Conservation (phyloP, 352 stramenopile genomes). For the Phytophthora cactorum region DNA sequence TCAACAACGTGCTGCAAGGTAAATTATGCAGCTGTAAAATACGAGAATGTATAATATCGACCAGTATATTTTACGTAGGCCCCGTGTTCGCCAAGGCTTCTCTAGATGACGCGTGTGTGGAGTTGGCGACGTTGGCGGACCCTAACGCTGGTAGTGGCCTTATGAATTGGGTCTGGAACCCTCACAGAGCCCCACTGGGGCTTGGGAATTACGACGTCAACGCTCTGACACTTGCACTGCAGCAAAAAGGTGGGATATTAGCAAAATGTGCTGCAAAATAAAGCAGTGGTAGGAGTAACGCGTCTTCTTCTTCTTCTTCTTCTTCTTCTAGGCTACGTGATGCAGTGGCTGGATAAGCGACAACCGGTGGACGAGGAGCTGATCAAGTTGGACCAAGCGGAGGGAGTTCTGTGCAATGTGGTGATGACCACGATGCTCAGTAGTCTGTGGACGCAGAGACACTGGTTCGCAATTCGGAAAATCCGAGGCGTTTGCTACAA, state of each 20-base stretch:
- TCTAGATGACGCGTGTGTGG: constrained; percentile 54
- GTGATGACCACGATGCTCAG: constrained; percentile 52
- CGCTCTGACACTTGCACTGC: constrained; percentile 65
- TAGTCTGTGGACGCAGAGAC: constrained; percentile 64
- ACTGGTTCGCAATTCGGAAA: constrained; percentile 85
- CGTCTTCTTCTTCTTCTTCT: too few relatives aligned
- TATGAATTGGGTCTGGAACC: constrained; percentile 57
- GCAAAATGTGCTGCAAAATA: not conserved
- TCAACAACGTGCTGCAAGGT: constrained; percentile 87
- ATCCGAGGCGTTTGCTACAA: constrained; percentile 72
- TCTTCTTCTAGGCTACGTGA: constrained; percentile 47
- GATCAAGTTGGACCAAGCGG: constrained; percentile 51
- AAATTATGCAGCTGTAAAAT: not conserved
- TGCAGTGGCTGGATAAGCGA: constrained; percentile 82
- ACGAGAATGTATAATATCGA: not conserved
- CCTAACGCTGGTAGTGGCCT: constrained; percentile 10
- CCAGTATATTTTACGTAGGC: constrained; percentile 33
- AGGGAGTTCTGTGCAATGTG: constrained; percentile 78
- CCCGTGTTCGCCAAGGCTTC: constrained; percentile 53
- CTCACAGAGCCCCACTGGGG: constrained; percentile 65
- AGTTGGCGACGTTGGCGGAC: constrained; percentile 36
- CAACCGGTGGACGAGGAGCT: constrained; percentile 42
- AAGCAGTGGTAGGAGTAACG: not conserved
- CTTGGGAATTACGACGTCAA: constrained; percentile 88
- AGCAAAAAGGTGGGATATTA: constrained; percentile 52